Base-by-base conservation (phyloP, 768 basidiomycete genomes). In the Clavulina sp. region DNA sequence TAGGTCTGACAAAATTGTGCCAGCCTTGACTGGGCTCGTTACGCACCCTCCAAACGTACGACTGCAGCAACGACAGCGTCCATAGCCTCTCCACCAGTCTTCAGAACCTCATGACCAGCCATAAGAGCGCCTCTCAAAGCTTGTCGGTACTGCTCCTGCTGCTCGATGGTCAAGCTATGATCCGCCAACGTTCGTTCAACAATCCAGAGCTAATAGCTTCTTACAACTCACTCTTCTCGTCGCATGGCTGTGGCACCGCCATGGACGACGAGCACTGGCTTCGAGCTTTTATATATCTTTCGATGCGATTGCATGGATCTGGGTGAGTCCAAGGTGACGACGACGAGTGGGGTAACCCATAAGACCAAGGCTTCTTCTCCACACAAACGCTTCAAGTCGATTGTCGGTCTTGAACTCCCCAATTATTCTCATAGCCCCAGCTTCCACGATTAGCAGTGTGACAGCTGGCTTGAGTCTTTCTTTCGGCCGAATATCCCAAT, bases 11-110 rank as follows among this genome's bases (percentile, higher is more conserved):
- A 7, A 7, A 38, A 19, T 38, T 19, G 7, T 38, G 34, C 7
- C 34, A 19, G 19, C 19, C 19, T 19, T 38, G 7, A 7, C 19
- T 7, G 7, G 7, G 9, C 19, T 38, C 18, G 30, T 24, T 19
- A 52, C 51, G 29, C 38, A 78, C 83, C 80, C 73, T 88, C 85
- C 73, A 89, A 67, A 16, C 69, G 63, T 0, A 74, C 67, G 5
- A 85, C 85, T 0, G 85, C 83, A 6, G 82, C 79, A 2, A 81
- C 78, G 3, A 72, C 76, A 18, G 86, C 84, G 61, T 88, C 84
- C 72, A 89, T 77, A 3, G 85, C 84, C 60, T 84, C 82, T 0
- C 84, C 85, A 16, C 81, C 82, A 2, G 70, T 63, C 34, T 62
- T 66, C 40, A 89, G 73, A 19, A 85, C 68, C 19, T 72, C 60